Evolutionary conservation across 495 filamentous ascomycete species (phyloP).

Genomic region (Neurospora intermedia): DNA sequence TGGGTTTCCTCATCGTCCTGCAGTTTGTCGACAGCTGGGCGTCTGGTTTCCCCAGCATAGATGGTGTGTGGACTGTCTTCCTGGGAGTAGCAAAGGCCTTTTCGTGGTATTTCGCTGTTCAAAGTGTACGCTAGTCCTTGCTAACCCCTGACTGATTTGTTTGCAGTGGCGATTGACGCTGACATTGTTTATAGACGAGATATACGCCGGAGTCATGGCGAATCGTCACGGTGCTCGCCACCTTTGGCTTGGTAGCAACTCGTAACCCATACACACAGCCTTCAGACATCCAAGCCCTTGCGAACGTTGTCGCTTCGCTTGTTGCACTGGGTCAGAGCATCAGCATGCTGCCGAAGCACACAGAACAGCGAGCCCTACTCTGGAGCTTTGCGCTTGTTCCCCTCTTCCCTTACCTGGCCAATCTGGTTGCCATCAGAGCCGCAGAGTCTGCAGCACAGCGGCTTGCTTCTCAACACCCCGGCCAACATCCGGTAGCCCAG

Average conservation of each 20-base stretch:
- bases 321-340: constrained; percentile 11
- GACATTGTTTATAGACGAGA: background rate
- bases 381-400: constrained; percentile 11
- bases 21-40: background rate
- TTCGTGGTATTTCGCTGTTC: constrained; percentile 19
- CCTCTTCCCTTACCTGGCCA: constrained; percentile 12
- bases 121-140: constrained; percentile 11
- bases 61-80: background rate
- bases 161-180: background rate
- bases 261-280: constrained; percentile 14
- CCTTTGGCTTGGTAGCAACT: constrained; percentile 16
- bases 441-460: background rate
- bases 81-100: constrained; percentile 15
- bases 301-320: constrained; percentile 9
- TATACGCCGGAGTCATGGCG: constrained; percentile 14
- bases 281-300: constrained; percentile 7
- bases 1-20: background rate
- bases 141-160: background rate
- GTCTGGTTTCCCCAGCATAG: background rate
- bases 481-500: constrained; percentile 36
- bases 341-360: constrained; percentile 13
- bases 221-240: constrained; percentile 10
- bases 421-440: constrained; percentile 3
- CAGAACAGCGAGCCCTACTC: constrained; percentile 5
- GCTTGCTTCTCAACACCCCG: background rate